Percentiles rank a stretch among this genome's conserved stretches.
Conservation (phyloP, 768 basidiomycete species). For the Kwoniella sp. region DNA sequence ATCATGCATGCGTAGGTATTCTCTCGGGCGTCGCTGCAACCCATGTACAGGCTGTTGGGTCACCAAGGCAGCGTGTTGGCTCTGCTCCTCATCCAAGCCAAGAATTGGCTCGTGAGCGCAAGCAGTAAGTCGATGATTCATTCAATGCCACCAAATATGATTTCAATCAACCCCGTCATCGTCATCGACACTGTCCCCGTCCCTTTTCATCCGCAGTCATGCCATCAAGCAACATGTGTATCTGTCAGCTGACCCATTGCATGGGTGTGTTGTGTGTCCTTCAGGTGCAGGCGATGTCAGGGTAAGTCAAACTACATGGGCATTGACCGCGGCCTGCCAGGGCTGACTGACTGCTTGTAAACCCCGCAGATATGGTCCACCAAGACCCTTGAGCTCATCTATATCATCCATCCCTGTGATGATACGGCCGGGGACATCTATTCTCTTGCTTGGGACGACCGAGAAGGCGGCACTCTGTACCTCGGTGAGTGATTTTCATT, state of each 20-base stretch:
- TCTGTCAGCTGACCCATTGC: not conserved
- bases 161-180: not conserved
- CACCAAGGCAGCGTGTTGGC: conserved; percentile 84
- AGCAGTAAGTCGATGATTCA: conserved; percentile 69
- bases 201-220: not conserved
- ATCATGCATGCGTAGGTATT: too few relatives aligned
- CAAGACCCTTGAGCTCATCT: conserved; percentile 66
- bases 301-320: conserved; percentile 59
- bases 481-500: conserved; percentile 61
- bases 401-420: conserved; percentile 77
- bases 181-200: not conserved
- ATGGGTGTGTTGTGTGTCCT: not conserved
- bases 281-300: conserved; percentile 85
- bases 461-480: conserved; percentile 68
- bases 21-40: conserved; percentile 71
- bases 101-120: conserved; percentile 84
- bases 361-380: conserved; percentile 79
- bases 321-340: not conserved
- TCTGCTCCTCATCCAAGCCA: conserved; percentile 72
- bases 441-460: conserved; percentile 75
- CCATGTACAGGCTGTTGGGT: conserved; percentile 71
- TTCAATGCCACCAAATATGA: too few relatives aligned
- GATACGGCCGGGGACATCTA: conserved; percentile 84
- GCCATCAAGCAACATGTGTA: not conserved
- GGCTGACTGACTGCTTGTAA: conserved; percentile 1